Conservation (phyloP, 83 land plant genomes). For the Picea abies region DNA sequence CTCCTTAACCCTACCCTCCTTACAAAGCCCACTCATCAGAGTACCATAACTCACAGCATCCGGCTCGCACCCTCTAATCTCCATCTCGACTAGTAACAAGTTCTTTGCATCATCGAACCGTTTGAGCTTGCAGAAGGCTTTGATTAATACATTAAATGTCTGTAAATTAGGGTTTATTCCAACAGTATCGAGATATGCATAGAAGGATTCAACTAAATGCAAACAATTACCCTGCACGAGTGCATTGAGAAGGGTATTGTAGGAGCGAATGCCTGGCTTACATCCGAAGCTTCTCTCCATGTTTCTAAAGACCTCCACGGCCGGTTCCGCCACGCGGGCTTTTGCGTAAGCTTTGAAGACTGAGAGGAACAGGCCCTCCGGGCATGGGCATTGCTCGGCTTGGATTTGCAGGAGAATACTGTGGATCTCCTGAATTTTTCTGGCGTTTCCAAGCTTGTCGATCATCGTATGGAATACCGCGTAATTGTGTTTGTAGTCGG, state of each 20-base stretch:
- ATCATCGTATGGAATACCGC: conserved; percentile 53
- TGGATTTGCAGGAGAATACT: conserved; percentile 27
- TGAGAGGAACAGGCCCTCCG: conserved; percentile 49
- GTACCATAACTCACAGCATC: conserved; percentile 46
- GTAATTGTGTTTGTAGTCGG: conserved; percentile 31
- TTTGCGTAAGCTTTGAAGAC: conserved; percentile 46
- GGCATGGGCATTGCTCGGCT: conserved; percentile 32
- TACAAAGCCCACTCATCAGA: conserved; percentile 49
- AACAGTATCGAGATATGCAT: conserved; percentile 30
- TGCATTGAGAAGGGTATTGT: conserved; percentile 56
- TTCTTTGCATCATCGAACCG: conserved; percentile 31
- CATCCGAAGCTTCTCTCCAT: conserved; percentile 48
- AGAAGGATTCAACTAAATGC: conserved; percentile 44
- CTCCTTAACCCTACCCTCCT: conserved; percentile 47
- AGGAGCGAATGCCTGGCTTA: conserved; percentile 46
- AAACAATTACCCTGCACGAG: conserved; percentile 45
- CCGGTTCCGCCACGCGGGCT: conserved; percentile 38
- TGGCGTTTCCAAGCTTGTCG: conserved; percentile 38
- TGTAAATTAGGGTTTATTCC: conserved; percentile 46
- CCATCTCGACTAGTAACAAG: conserved; percentile 28
- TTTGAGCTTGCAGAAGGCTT: conserved; percentile 38
- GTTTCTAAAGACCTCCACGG: conserved; percentile 42
- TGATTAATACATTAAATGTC: conserved; percentile 58
- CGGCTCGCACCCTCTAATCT: conserved; percentile 33
- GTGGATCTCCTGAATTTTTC: conserved; percentile 25